Conservation (phyloP, 768 basidiomycete species). For the Dioszegia hungarica region DNA sequence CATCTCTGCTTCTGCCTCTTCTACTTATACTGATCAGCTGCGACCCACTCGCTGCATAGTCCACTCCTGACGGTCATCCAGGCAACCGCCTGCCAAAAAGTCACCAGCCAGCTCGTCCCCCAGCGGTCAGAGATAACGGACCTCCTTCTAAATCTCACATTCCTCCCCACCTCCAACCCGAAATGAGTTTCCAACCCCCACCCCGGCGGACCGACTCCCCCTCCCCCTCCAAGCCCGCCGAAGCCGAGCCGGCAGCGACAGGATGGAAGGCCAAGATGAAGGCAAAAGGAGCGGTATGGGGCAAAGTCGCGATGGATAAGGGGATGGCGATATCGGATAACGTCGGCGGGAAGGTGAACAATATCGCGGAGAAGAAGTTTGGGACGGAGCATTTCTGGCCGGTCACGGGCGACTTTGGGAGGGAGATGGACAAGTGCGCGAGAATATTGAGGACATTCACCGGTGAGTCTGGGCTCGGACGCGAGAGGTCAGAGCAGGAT, state of each 20-base stretch:
- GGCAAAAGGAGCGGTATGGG: slow-evolving; percentile 28
- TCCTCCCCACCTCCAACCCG: too few relatives aligned
- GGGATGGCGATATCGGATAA: slow-evolving; percentile 35
- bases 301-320: slow-evolving; percentile 43
- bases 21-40: too few relatives aligned
- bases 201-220: not conserved
- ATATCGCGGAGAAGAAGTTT: slow-evolving; percentile 43
- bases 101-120: too few relatives aligned
- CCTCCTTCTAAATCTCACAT: too few relatives aligned
- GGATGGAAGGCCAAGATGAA: slow-evolving; percentile 23
- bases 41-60: too few relatives aligned
- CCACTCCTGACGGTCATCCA: too few relatives aligned
- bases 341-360: slow-evolving; percentile 42
- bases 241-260: not conserved
- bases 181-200: too few relatives aligned
- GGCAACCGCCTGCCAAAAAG: too few relatives aligned
- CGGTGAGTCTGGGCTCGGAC: slow-evolving; percentile 28
- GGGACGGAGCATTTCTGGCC: slow-evolving; percentile 49
- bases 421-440: slow-evolving; percentile 48
- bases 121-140: too few relatives aligned
- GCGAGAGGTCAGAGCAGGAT: too few relatives aligned
- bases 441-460: slow-evolving; percentile 47
- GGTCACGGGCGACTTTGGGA: slow-evolving; percentile 43
- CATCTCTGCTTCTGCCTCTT: too few relatives aligned
- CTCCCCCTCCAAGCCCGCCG: not conserved